A percentile compares a stretch with the other conserved stretches of the same genome.
Conservation (phyloP, 169 alveolate species). For the Pseudocohnilembus persalinus region DNA sequence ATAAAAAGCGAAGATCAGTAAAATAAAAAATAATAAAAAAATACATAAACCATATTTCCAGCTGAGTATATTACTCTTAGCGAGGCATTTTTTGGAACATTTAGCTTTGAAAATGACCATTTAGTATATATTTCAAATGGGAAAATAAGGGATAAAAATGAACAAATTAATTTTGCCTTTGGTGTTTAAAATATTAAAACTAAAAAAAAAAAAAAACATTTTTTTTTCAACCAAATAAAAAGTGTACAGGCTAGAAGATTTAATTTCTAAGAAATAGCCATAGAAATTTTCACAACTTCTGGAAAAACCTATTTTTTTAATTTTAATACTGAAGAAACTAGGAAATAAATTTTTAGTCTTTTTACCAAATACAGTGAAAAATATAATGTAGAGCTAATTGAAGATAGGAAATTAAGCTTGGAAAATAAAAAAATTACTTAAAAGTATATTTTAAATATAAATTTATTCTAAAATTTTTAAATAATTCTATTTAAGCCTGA, state of each 20-base stretch:
- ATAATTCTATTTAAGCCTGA: no score
- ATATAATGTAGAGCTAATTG: not conserved
- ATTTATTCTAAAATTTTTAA: no score
- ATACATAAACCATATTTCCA: no score
- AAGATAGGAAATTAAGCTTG: not conserved
- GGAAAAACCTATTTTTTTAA: conserved; percentile 58
- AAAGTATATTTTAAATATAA: no score
- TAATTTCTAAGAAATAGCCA: conserved; percentile 31
- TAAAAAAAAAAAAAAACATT: not conserved
- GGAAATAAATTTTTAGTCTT: conserved; percentile 2
- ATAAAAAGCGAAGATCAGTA: not conserved
- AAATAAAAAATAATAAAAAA: no score
- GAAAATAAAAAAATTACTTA: conserved; percentile 26
- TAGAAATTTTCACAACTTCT: conserved; percentile 57
- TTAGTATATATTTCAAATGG: not conserved
- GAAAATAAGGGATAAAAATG: not conserved
- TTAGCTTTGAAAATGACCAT: not conserved
- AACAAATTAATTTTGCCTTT: not conserved
- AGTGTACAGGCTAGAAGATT: conserved; percentile 2
- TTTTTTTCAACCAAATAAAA: no score
- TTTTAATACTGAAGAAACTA: conserved; percentile 9
- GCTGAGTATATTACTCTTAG: not conserved
- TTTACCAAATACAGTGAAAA: not conserved
- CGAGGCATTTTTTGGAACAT: not conserved
- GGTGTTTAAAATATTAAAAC: not conserved